Percentiles rank a stretch among this genome's conserved stretches.
These are phyloP conservation scores for Parsonsia alboflavescens DNA, from an alignment of 257 asterid genomes.

Conservation along the genomic window DNA sequence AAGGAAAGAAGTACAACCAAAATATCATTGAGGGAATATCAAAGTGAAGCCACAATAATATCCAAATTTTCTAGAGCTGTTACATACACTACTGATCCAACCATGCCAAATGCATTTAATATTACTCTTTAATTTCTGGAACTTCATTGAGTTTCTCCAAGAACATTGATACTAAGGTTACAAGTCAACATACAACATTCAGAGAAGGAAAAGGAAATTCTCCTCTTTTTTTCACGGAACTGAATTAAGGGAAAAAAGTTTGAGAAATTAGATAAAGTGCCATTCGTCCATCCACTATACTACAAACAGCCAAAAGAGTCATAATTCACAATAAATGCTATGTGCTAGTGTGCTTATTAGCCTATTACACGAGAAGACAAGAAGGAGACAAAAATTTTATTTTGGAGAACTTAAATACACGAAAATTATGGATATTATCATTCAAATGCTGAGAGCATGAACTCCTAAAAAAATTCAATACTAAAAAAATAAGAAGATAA, in stretches of 20 bases:
- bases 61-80: not conserved
- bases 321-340: not conserved
- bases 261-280: not conserved
- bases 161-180: not conserved
- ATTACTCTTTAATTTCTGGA: not conserved
- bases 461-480: not conserved
- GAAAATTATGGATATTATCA: not conserved
- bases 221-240: not conserved
- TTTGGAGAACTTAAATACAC: not conserved
- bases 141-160: not conserved
- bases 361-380: too few relatives aligned
- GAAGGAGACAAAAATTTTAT: not conserved
- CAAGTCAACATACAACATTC: not conserved
- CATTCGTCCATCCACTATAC: not conserved
- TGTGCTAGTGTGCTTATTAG: too few relatives aligned
- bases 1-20: not conserved
- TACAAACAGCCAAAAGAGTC: not conserved
- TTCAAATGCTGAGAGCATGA: not conserved
- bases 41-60: too few relatives aligned
- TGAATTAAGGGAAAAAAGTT: not conserved
- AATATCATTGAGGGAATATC: not conserved
- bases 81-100: not conserved
- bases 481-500: not conserved
- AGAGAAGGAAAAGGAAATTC: not conserved
- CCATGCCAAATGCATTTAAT: not conserved